phyloP scores from a whole-genome alignment of 2,329 filamentous ascomycete genomes.

The Colletotrichum godetiae region DNA sequence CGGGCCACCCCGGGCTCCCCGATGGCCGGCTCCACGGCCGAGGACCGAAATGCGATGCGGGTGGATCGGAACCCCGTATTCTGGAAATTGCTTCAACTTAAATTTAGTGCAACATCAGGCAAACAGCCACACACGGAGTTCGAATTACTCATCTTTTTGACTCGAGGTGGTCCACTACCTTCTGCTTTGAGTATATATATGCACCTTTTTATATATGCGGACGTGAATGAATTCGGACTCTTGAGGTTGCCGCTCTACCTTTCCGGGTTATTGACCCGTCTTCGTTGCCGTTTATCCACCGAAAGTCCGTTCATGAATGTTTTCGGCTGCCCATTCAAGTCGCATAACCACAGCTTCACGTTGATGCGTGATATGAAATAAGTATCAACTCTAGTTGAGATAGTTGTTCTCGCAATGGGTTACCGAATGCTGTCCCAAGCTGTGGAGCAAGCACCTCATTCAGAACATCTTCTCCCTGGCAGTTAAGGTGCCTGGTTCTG shows the following conservation, averaged over 20 bases:
- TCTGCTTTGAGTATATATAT: neutral
- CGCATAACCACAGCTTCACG: too few relatives aligned
- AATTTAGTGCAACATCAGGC: neutral
- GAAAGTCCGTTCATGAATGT: neutral
- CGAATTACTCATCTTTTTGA: conserved; percentile 18
- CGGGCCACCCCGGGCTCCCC: conserved; percentile 6
- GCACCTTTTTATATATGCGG: neutral
- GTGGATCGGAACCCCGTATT: conserved; percentile 23
- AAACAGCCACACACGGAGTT: neutral
- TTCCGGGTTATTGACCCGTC: too few relatives aligned
- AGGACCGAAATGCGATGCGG: neutral
- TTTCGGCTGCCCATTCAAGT: neutral
- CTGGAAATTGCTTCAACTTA: conserved; percentile 21
- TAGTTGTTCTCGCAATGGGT: too few relatives aligned
- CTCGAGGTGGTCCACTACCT: conserved; percentile 7
- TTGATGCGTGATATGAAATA: too few relatives aligned
- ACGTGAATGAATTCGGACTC: neutral
- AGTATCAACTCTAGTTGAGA: too few relatives aligned
- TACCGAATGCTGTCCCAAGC: too few relatives aligned
- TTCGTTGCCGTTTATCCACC: neutral
- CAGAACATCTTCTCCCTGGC: too few relatives aligned
- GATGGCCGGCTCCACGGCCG: conserved; percentile 7
- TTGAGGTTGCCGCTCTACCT: neutral
- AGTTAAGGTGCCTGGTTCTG: too few relatives aligned
- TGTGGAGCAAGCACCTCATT: too few relatives aligned